phyloP scores from a whole-genome alignment of 163 green algal genomes.

The Chloromonas sp. region DNA sequence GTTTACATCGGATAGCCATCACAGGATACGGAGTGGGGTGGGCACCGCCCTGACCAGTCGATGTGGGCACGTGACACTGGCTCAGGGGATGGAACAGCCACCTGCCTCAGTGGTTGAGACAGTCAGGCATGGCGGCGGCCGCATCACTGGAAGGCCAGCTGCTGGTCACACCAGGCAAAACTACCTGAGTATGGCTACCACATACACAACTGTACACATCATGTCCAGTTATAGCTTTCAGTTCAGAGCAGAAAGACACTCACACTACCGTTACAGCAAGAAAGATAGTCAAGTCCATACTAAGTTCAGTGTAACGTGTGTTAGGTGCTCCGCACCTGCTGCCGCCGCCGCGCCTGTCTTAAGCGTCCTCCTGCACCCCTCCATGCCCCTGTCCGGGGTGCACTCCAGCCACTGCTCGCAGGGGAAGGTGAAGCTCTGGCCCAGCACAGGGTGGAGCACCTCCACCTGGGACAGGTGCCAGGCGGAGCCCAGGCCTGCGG shows the following conservation, averaged over 20 bases:
- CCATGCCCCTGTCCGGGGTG: slow-evolving; percentile 4
- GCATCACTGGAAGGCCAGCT: too few species aligned
- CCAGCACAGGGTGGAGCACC: slow-evolving; percentile 35
- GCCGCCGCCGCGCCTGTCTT: background rate
- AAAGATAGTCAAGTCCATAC: background rate
- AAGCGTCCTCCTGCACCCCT: background rate
- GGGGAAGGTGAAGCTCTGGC: slow-evolving; percentile 33
- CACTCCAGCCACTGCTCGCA: slow-evolving; percentile 35
- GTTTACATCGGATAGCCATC: too few species aligned
- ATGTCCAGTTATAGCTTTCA: background rate
- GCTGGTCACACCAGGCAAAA: too few species aligned
- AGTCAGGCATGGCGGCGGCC: too few species aligned
- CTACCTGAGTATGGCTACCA: too few species aligned
- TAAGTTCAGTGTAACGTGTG: too few species aligned
- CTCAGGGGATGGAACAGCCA: too few species aligned
- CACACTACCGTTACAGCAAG: background rate
- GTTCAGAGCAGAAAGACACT: background rate
- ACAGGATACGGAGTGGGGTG: too few species aligned
- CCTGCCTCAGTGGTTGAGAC: too few species aligned
- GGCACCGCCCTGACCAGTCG: too few species aligned
- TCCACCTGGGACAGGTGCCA: slow-evolving; percentile 56
- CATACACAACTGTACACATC: too few species aligned
- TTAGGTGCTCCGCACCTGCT: background rate
- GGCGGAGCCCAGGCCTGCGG: slow-evolving; percentile 22
- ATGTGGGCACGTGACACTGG: too few species aligned